phyloP scores from a whole-genome alignment of 345 rosid species.

The Brassica nigra region DNA sequence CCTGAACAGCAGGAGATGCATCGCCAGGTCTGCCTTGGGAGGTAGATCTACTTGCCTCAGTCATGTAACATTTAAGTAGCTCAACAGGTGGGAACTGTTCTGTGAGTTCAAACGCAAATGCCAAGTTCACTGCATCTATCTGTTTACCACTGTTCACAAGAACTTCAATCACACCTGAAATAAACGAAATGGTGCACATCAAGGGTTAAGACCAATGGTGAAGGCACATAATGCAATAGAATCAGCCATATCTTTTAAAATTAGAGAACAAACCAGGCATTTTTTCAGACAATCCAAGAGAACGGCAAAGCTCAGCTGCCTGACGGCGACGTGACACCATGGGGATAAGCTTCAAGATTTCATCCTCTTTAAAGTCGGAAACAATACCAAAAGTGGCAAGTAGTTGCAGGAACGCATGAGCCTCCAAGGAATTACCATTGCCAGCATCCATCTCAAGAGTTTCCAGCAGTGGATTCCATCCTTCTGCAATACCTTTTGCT shows the following conservation, averaged over 20 bases:
- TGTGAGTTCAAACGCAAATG: slow-evolving; percentile 90
- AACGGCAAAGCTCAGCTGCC: slow-evolving; percentile 88
- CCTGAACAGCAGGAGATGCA: slow-evolving; percentile 70
- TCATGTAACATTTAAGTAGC: slow-evolving; percentile 78
- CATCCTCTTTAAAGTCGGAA: slow-evolving; percentile 73
- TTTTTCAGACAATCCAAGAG: slow-evolving; percentile 83
- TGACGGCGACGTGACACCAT: slow-evolving; percentile 99
- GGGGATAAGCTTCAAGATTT: slow-evolving; percentile 75
- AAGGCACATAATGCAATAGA: slow-evolving; percentile 7
- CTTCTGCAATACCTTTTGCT: slow-evolving; percentile 83
- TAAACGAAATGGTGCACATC: not conserved
- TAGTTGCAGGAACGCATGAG: slow-evolving; percentile 97
- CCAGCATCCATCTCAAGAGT: slow-evolving; percentile 75
- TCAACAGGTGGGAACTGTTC: slow-evolving; percentile 80
- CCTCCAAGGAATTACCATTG: slow-evolving; percentile 98
- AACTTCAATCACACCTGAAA: slow-evolving; percentile 79
- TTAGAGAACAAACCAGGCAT: slow-evolving; percentile 83
- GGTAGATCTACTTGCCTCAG: slow-evolving; percentile 72
- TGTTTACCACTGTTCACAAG: slow-evolving; percentile 84
- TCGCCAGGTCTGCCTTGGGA: slow-evolving; percentile 66
- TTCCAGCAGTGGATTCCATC: slow-evolving; percentile 88
- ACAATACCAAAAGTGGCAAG: slow-evolving; percentile 90
- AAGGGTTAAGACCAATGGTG: slow-evolving; percentile 14
- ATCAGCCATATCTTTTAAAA: not conserved
- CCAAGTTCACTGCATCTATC: slow-evolving; percentile 96